Percentiles rank a stretch among this genome's conserved stretches.
These are phyloP conservation scores for Didymella pinodella DNA, from an alignment of 2,329 filamentous ascomycete genomes.

Conservation along the genomic window DNA sequence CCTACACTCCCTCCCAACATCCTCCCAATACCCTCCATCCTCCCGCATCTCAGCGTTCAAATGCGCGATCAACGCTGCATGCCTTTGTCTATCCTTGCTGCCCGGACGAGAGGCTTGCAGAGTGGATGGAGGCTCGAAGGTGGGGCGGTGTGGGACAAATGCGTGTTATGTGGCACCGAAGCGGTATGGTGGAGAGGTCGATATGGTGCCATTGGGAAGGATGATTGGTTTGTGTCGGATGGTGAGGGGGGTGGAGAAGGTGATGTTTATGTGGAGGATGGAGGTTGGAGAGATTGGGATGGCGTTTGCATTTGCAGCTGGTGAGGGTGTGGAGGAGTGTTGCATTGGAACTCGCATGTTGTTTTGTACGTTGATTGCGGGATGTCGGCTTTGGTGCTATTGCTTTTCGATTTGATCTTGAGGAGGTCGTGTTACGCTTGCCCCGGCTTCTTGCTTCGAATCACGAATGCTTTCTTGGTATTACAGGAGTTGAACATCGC, in stretches of 20 bases:
- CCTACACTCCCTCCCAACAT: not conserved
- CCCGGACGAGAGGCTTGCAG: not conserved
- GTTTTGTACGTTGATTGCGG: not conserved
- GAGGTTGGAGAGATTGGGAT: slow-evolving; percentile 6
- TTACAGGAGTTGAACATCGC: no score
- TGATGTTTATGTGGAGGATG: slow-evolving; percentile 2
- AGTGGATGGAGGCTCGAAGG: not conserved
- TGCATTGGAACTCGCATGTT: not conserved
- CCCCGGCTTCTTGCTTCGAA: no score
- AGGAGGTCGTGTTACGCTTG: not conserved
- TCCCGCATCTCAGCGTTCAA: not conserved
- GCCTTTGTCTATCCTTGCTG: not conserved
- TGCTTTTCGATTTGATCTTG: no score
- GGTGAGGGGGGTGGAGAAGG: not conserved
- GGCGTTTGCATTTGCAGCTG: not conserved
- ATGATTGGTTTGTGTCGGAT: not conserved
- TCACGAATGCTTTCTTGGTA: no score
- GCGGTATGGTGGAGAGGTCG: not conserved
- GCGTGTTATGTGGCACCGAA: not conserved
- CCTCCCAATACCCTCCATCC: not conserved
- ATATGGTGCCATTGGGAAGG: slow-evolving; percentile 5
- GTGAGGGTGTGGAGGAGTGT: not conserved
- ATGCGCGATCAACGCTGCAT: slow-evolving; percentile 5
- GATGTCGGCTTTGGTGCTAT: no score
- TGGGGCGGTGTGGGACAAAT: slow-evolving; percentile 9